phyloP scores from a whole-genome alignment of 139 green algal genomes.

The Yamagishiella unicocca region DNA sequence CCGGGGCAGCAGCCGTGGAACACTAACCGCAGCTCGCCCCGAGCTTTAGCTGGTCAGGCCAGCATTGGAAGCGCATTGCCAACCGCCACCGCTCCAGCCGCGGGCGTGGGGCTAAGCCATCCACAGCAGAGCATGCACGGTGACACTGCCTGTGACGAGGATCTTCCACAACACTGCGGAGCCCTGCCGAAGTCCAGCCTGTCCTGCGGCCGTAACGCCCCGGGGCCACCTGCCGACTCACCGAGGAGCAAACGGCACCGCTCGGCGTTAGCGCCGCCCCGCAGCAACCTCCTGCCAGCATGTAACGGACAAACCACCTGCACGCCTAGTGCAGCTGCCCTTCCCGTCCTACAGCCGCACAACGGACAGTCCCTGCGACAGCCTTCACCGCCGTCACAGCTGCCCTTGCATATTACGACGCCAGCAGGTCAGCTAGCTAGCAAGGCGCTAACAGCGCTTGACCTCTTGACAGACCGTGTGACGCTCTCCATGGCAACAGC shows the following conservation, averaged over 20 bases:
- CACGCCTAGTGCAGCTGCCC: neutral
- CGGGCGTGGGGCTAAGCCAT: too few species aligned
- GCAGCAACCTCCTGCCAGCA: too few species aligned
- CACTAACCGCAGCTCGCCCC: too few species aligned
- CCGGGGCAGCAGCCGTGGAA: too few species aligned
- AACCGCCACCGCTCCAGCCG: too few species aligned
- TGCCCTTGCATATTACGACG: neutral
- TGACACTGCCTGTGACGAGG: too few species aligned
- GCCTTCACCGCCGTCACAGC: neutral
- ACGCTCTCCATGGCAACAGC: neutral
- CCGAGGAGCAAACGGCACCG: constrained; percentile 14
- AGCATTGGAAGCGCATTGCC: too few species aligned
- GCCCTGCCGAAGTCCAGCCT: neutral
- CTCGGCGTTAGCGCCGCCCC: neutral
- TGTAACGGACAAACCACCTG: too few species aligned
- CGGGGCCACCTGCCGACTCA: neutral
- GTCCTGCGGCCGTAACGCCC: neutral
- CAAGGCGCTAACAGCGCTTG: neutral
- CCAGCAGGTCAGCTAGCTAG: neutral
- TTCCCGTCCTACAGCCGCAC: neutral
- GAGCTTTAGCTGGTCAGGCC: too few species aligned
- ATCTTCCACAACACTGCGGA: neutral
- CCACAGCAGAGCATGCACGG: too few species aligned
- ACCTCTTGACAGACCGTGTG: constrained; percentile 15
- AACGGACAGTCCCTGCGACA: neutral